A percentile compares a stretch with the other conserved stretches of the same genome.
Evolutionary conservation across 257 asterid species (phyloP).

Genomic region (Leonotis leonurus): DNA sequence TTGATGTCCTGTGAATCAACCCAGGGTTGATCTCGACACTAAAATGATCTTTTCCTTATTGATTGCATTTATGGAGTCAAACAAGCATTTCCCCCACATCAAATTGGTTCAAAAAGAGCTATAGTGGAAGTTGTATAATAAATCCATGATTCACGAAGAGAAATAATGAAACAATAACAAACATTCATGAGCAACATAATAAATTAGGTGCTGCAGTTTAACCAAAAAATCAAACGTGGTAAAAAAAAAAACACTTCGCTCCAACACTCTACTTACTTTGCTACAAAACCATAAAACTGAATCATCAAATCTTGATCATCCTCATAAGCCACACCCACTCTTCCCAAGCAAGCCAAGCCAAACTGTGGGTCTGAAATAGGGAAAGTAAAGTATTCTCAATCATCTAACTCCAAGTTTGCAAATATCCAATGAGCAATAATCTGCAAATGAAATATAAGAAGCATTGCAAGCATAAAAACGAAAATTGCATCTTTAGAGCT

Average conservation of each 20-base stretch:
- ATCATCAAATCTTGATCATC: conserved; percentile 77
- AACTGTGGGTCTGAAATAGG: conserved; percentile 63
- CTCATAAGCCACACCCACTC: conserved; percentile 59
- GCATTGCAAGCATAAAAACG: neutral
- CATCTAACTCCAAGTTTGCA: neutral
- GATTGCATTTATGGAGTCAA: neutral
- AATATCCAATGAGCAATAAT: neutral
- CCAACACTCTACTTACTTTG: conserved; percentile 43
- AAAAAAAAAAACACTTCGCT: neutral
- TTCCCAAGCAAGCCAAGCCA: conserved; percentile 82
- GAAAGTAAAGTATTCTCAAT: conserved; percentile 2
- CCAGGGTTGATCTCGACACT: neutral
- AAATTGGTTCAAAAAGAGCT: too few species aligned
- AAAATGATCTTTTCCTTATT: neutral
- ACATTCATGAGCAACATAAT: too few species aligned
- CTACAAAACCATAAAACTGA: conserved; percentile 69
- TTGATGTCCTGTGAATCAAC: neutral
- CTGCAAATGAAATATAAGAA: neutral
- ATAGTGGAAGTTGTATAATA: too few species aligned
- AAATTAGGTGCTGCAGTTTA: too few species aligned
- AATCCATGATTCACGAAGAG: too few species aligned
- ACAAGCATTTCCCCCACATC: neutral
- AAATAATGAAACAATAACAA: too few species aligned
- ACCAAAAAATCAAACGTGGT: neutral
- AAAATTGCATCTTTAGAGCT: neutral